phyloP scores from a whole-genome alignment of 371 early-diverging fungal genomes.

The Apophysomyces ossiformis region DNA sequence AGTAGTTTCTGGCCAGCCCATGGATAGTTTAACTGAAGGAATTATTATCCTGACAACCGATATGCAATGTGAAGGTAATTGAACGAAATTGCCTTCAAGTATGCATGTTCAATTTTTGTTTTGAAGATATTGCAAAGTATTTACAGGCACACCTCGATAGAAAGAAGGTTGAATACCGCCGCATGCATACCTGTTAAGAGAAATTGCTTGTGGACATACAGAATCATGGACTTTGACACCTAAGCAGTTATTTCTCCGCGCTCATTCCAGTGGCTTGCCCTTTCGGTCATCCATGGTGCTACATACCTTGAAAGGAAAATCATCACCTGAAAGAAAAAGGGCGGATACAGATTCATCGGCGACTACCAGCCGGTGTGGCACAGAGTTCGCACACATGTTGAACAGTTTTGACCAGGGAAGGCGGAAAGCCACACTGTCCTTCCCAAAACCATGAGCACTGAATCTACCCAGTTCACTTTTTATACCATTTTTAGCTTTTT shows the following conservation, averaged over 20 bases:
- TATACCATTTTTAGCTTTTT: slow-evolving; percentile 8
- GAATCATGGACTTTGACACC: too few species aligned
- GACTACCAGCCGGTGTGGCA: slow-evolving; percentile 5
- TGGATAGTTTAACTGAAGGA: background rate
- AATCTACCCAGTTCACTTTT: background rate
- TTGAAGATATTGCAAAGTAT: background rate
- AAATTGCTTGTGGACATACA: too few species aligned
- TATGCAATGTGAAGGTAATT: slow-evolving; percentile 2
- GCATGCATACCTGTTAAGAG: background rate
- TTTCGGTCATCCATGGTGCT: background rate
- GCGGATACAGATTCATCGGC: background rate
- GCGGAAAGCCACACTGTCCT: too few species aligned
- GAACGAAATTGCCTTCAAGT: background rate
- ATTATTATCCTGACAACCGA: background rate
- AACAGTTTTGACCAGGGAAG: background rate
- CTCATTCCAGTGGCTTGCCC: too few species aligned
- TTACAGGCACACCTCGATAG: background rate
- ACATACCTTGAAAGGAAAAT: slow-evolving; percentile 4
- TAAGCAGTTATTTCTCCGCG: too few species aligned
- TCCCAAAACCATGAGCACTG: background rate
- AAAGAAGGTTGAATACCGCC: background rate
- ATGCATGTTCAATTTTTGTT: background rate
- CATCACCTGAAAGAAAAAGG: background rate
- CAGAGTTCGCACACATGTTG: background rate
- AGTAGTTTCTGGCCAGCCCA: background rate